Evolutionary conservation across 169 alveolate genomes (phyloP), one percentile per base, ranked within the genome.

Genomic region (Cryptosporidium bovis): DNA sequence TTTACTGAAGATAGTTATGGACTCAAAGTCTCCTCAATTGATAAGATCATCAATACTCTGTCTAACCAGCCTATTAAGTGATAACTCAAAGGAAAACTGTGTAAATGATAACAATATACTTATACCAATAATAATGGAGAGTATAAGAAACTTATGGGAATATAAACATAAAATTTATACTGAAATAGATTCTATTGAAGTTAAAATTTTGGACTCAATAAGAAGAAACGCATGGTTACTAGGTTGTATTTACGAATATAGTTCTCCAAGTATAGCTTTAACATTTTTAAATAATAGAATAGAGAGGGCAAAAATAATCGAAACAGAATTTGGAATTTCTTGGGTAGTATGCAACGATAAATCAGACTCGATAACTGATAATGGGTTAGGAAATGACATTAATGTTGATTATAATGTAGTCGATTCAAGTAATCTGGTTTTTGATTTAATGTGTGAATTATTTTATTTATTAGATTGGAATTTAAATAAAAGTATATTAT

Each of bases 281-380:
- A 56, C 87, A 20, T n/a, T 77, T 77, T 44, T 60, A 40, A 56
- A 62, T 60, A 48, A 62, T 40, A 77, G 29, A 46, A 24, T 77
- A 60, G 71, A 60, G 29, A 62, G 71, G 24, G 64, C 71, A 12
- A 55, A 44, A 34, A 24, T 5, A 40, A 31, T 56, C 0, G 55
- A 77, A 24, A 77, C 87, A 24, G 87, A 77, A 66, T 77, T 77
- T 77, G 87, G 87, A 2, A 60, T 77, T 77, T 77, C 87, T 24
- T 77, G 69, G 69, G 29, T 40, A 24, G 1, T 62, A 6, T 27
- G 48, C 48, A 62, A 62, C 6, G 69, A 56, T 15, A 27, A 55
- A 10, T 24, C 33, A 12, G 20, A 36, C 16, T 13, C 20, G 16
- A 27, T 33, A 15, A 46, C 62, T 31, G 87, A 62, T 34, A 29